phyloP scores from a whole-genome alignment of 1,284 basidiomycete species.

The Cryptococcus wingfieldii region DNA sequence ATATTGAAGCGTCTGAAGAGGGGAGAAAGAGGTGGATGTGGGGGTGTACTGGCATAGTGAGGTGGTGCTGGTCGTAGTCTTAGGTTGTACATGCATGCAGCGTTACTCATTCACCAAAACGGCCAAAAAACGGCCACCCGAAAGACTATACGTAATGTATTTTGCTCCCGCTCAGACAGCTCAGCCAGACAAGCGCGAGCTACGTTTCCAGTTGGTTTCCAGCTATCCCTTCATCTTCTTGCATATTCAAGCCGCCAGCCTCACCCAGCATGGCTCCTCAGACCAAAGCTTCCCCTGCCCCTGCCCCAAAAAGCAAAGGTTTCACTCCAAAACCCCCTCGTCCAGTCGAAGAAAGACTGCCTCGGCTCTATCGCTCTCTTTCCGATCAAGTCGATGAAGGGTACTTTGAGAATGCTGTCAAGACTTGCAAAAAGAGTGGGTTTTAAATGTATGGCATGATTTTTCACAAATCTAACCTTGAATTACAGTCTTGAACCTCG shows the following conservation, averaged over 20 bases:
- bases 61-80: no score
- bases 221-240: background rate
- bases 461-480: background rate
- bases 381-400: constrained; percentile 79
- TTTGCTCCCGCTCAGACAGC: no score
- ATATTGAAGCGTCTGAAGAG: constrained; percentile 16
- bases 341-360: constrained; percentile 59
- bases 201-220: no score
- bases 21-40: constrained; percentile 36
- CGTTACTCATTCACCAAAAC: no score
- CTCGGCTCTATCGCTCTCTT: constrained; percentile 68
- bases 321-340: constrained; percentile 55
- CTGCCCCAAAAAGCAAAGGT: constrained; percentile 2
- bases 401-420: constrained; percentile 72
- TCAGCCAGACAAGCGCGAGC: no score
- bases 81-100: no score
- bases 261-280: background rate
- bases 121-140: no score
- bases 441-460: constrained; percentile 14
- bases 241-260: background rate
- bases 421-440: constrained; percentile 83
- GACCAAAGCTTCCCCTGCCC: background rate
- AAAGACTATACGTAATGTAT: no score
- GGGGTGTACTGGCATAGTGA: constrained; percentile 8
- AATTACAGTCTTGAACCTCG: constrained; percentile 61